Evolutionary conservation across 495 filamentous ascomycete species (phyloP), one percentile per base, ranked within the genome.

Genomic region (Trichoderma asperelloides): DNA sequence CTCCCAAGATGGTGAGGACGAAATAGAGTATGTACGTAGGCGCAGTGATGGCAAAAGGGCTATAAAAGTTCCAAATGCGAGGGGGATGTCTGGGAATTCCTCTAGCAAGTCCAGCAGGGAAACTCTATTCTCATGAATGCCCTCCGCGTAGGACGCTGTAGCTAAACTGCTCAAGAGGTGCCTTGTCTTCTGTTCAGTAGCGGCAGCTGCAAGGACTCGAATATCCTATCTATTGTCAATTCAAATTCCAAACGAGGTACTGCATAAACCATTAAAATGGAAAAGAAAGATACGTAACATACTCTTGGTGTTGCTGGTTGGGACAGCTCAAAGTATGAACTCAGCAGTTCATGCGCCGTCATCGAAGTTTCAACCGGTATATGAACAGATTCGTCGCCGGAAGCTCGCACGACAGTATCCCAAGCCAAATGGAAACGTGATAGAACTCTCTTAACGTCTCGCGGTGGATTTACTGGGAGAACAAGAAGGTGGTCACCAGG

Each of bases 401-500:
- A 49, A n/a, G 80, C 80, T 28, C 78, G 80, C 60, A 81, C 74
- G 67, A 78, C 71, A 28, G 85, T 79, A 71, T 91, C 89, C 83
- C 84, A 87, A 0, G 87, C 79, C 1, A 93, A 78, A 2, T 82
- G 73, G 70, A 81, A 81, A 23, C 71, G 74, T 23, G 78, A 74
- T 75, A 82, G 77, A n/a, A 73, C 80, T 15, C 87, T 78, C 33
- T 78, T 76, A 30, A 92, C 81, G n/a, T 75, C 85, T 30, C 81
- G 76, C 66, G 77, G 78, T 8, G 86, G 84, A 70, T 93, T 93
- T 15, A 90, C 77, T 0, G 91, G 90, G 1, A 91, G 76, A 15
- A 92, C 81, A 2, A 89, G 87, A 0, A 94, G 83, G 72, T 94
- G 92, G 71, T 94, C 91, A 47, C 91, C 90, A 21, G 87, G 82